A percentile compares a stretch with the other conserved stretches of the same genome.
phyloP scores from a whole-genome alignment of 192 early-diverging fungal species.

The Dimargaris cristalligena region DNA sequence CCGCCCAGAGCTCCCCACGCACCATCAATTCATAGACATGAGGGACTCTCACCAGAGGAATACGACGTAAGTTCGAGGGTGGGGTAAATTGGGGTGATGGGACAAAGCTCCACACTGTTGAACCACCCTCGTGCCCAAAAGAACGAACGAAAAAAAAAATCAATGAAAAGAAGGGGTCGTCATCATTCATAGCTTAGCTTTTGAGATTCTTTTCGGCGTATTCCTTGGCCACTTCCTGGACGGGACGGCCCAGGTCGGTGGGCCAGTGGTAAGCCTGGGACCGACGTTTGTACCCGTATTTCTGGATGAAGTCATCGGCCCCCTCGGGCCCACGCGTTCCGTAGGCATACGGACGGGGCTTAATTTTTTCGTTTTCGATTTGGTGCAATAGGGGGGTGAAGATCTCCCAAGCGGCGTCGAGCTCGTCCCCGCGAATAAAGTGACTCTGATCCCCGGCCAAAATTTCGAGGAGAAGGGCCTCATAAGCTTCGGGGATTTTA shows the following conservation, averaged over 20 bases:
- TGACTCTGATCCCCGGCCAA: slow-evolving; percentile 86
- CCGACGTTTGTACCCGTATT: slow-evolving; percentile 27
- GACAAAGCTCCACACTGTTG: too few relatives aligned
- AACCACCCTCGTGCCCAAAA: too few relatives aligned
- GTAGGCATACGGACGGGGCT: slow-evolving; percentile 58
- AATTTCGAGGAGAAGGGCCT: slow-evolving; percentile 84
- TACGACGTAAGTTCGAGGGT: too few relatives aligned
- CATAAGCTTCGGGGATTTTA: slow-evolving; percentile 95
- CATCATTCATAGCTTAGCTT: too few relatives aligned
- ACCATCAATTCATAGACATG: too few relatives aligned
- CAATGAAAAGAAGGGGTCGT: too few relatives aligned
- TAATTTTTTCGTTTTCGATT: slow-evolving; percentile 51
- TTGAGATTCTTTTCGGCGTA: slow-evolving; percentile 2
- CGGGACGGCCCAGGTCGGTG: slow-evolving; percentile 12
- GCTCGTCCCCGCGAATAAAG: slow-evolving; percentile 84
- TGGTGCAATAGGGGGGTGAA: slow-evolving; percentile 90
- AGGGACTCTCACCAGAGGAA: too few relatives aligned
- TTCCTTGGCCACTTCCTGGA: slow-evolving; percentile 6
- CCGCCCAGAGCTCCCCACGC: too few relatives aligned
- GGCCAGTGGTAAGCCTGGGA: slow-evolving; percentile 33
- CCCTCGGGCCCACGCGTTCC: slow-evolving; percentile 70
- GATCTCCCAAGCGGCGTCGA: slow-evolving; percentile 94
- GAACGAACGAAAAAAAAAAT: too few relatives aligned
- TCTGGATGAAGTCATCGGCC: slow-evolving; percentile 55
- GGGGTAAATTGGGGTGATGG: too few relatives aligned